phyloP scores from a whole-genome alignment of 352 stramenopile genomes.

The Peronospora belbahrii region DNA sequence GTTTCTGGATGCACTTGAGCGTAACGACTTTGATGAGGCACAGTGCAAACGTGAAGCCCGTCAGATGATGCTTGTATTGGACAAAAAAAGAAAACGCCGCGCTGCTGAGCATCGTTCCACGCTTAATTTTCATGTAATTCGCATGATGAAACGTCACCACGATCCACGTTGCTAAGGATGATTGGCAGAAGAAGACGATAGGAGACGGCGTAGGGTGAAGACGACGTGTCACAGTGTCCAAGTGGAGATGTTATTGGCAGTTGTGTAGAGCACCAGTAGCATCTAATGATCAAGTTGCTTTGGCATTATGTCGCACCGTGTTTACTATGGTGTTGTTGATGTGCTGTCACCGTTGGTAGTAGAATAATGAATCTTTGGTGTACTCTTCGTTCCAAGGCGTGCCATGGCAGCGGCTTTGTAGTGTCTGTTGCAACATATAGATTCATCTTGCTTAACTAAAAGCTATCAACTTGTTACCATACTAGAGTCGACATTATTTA shows the following conservation, averaged over 20 bases:
- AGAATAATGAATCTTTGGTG: no score
- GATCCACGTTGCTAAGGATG: slow-evolving; percentile 17
- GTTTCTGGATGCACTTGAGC: slow-evolving; percentile 79
- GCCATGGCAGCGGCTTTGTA: background rate
- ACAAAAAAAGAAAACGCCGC: slow-evolving; percentile 52
- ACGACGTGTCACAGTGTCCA: slow-evolving; percentile 2
- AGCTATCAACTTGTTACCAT: no score
- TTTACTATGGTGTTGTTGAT: slow-evolving; percentile 4
- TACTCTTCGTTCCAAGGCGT: background rate
- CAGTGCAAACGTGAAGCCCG: slow-evolving; percentile 76
- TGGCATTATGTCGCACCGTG: slow-evolving; percentile 6
- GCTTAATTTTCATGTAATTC: slow-evolving; percentile 85
- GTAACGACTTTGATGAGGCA: slow-evolving; percentile 79
- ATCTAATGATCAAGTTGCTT: slow-evolving; percentile 19
- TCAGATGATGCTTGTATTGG: slow-evolving; percentile 73
- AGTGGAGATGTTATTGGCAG: background rate
- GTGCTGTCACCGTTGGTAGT: background rate
- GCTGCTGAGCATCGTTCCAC: slow-evolving; percentile 70
- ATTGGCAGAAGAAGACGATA: background rate
- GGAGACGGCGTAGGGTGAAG: background rate
- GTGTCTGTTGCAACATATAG: background rate
- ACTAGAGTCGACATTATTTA: no score
- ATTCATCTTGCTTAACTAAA: no score
- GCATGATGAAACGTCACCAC: slow-evolving; percentile 76
- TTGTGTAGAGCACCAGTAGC: background rate